These are phyloP conservation scores for Closterium sp. DNA, from an alignment of 139 green algal genomes.

Conservation along the genomic window DNA sequence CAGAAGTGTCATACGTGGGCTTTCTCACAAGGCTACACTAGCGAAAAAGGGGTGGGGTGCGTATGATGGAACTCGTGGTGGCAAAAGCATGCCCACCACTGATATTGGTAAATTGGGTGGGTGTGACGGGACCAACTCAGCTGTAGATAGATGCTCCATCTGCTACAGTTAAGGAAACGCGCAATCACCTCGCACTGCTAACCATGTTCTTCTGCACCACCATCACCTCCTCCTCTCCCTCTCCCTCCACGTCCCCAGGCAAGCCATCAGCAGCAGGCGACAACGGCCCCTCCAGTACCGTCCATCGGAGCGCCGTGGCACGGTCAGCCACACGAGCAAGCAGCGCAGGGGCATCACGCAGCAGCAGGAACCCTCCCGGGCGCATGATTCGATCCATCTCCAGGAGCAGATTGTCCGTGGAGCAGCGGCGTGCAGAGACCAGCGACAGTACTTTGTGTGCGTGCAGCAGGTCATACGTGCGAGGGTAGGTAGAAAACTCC, in stretches of 20 bases:
- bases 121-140: no score
- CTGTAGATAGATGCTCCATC: no score
- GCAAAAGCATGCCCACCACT: no score
- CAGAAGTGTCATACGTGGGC: no score
- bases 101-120: no score
- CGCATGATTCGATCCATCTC: constrained; percentile 40
- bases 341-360: constrained; percentile 1
- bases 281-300: background rate
- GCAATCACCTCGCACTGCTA: background rate
- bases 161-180: no score
- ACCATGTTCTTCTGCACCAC: background rate
- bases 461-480: constrained; percentile 27
- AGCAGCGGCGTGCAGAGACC: background rate
- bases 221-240: background rate
- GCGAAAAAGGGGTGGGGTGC: no score
- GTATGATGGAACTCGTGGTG: no score
- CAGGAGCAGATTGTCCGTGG: constrained; percentile 14
- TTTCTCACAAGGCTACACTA: no score
- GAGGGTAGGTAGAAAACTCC: constrained; percentile 21
- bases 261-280: background rate
- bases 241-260: background rate
- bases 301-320: background rate
- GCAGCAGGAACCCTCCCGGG: background rate
- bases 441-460: background rate
- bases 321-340: background rate